A percentile compares a stretch with the other conserved stretches of the same genome.
These are phyloP conservation scores for Saccharomyces mikatae DNA, from an alignment of 805 yeast species.

Conservation along the genomic window DNA sequence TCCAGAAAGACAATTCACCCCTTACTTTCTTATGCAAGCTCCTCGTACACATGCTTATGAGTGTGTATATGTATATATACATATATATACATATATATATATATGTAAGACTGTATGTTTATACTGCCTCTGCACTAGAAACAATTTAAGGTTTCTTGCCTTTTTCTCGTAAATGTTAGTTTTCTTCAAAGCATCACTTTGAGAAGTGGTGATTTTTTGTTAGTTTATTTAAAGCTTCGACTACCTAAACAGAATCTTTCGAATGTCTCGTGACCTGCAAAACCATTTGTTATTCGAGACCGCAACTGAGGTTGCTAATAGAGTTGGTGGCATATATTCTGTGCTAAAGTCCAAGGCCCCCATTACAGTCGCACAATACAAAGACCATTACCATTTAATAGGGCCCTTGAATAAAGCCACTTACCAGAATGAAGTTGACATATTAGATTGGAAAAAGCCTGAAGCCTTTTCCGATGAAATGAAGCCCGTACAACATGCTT, in stretches of 20 bases:
- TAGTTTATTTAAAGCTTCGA: neutral
- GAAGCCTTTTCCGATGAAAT: conserved; percentile 24
- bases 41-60: neutral
- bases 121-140: neutral
- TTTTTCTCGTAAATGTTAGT: too few species aligned
- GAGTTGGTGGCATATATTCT: conserved; percentile 96
- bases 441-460: conserved; percentile 49
- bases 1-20: neutral
- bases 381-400: conserved; percentile 73
- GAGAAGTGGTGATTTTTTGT: neutral
- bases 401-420: conserved; percentile 77
- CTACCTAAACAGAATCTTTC: neutral
- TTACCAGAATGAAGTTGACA: conserved; percentile 78
- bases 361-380: conserved; percentile 87
- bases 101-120: too few species aligned
- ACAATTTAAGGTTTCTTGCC: conserved; percentile 1
- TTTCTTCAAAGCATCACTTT: neutral
- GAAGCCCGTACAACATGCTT: conserved; percentile 33
- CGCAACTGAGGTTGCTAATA: conserved; percentile 95
- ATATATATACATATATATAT: neutral
- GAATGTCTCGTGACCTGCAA: conserved; percentile 75
- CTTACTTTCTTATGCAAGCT: neutral
- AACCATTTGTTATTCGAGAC: conserved; percentile 86
- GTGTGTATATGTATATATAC: neutral
- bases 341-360: conserved; percentile 96